These are phyloP conservation scores for Cyphellophora attinorum DNA, from an alignment of 2,329 filamentous ascomycete species.

Conservation along the genomic window DNA sequence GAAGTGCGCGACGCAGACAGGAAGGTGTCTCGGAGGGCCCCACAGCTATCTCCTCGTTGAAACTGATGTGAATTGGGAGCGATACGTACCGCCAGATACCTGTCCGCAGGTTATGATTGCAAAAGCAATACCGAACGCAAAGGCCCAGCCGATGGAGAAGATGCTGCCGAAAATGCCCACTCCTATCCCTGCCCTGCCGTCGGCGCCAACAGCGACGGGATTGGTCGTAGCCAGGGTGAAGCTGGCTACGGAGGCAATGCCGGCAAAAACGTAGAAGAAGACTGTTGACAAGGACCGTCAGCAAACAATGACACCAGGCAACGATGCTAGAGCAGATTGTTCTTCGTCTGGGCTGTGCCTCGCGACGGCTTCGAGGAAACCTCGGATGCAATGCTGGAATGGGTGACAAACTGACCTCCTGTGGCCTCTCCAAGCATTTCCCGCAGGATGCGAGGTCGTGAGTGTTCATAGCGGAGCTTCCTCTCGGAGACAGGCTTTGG, in stretches of 20 bases:
- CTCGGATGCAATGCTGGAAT: conserved; percentile 8
- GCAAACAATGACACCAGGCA: too few species aligned
- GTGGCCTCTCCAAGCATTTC: conserved; percentile 49
- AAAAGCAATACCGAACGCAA: conserved; percentile 48
- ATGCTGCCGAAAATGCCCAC: conserved; percentile 37
- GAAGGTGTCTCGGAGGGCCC: too few species aligned
- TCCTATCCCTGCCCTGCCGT: conserved; percentile 16
- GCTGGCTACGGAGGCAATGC: conserved; percentile 43
- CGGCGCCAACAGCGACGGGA: conserved; percentile 26
- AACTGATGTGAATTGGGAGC: too few species aligned
- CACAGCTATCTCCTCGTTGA: too few species aligned
- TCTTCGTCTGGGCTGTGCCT: too few species aligned
- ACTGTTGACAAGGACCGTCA: too few species aligned
- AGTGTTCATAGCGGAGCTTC: conserved; percentile 46
- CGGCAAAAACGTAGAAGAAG: conserved; percentile 27
- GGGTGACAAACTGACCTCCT: conserved; percentile 49
- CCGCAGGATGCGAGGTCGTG: conserved; percentile 43
- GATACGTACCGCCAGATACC: conserved; percentile 45
- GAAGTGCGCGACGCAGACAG: too few species aligned
- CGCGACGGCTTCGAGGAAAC: not conserved
- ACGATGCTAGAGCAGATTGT: too few species aligned
- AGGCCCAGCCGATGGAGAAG: conserved; percentile 48
- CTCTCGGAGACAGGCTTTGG: conserved; percentile 43
- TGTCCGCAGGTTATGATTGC: conserved; percentile 49
- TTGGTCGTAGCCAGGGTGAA: conserved; percentile 33